Base-by-base conservation (phyloP, 106 monocot species). In the Platanthera guangdongensis region DNA sequence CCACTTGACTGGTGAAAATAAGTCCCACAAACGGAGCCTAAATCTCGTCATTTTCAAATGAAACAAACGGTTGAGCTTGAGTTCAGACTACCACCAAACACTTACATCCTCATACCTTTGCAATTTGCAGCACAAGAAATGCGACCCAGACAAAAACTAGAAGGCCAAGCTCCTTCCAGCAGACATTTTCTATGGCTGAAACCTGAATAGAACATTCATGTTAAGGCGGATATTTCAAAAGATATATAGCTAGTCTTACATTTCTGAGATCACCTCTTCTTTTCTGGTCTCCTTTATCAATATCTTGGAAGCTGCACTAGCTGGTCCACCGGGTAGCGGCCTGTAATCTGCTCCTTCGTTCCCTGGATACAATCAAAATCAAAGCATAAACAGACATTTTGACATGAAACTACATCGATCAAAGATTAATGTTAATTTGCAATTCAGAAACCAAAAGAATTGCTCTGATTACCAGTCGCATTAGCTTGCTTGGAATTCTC, bases 101-200 rank as follows among this genome's bases (percentile, higher is more conserved):
- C 28, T 64, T 64, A 8, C 22, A 64, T 64, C 7, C 8, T 25
- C 71, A 54, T 16, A 84, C 89, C 81, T 89, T 89, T 4, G 81
- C 11, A 65, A 89, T 67, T 64, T 89, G 89, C 47, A 89, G 79
- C 12, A 51, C 76, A 22, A 89, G 86, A 72, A 89, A 86, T 14
- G 86, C 68, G 3, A 79, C 53, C 89, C 89, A 89, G 8, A 89
- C 88, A 64, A 89, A 76, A 18, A 71, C 57, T 53, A 89, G 83
- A 75, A 89, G 89, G 2, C 89, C 89, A 57, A 89, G 86, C 64
- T 89, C 89, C 74, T 83, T 89, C 85, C 89, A 89, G 81, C 67
- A 86, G 68, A 86, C 83, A 80, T 89, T 89, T 74, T 84, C 72
- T 19, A 84, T 55, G n/a, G 86, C 16, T 18, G 89, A 57, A 60